Evolutionary conservation across 2,329 filamentous ascomycete genomes (phyloP), one percentile per base, ranked within the genome.

Genomic region (Fusarium cyanostomum): DNA sequence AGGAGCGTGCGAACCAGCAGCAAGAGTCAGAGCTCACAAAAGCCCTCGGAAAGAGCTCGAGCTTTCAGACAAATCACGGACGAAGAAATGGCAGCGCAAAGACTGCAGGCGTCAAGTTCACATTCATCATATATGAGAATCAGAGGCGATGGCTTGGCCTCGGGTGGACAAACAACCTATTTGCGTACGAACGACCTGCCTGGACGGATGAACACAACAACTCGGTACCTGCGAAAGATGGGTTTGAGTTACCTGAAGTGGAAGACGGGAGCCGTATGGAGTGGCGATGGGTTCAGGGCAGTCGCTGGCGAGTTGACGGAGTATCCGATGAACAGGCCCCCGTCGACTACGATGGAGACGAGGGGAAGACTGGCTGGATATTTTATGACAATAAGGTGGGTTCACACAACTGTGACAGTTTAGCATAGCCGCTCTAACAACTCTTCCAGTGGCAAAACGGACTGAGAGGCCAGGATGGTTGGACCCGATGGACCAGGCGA

Each of bases 201-300:
- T 99, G 95, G 94, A 97, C 95, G 1, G 95, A 99, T 75, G 95
- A 99, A 77, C 93, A 97, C 74, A 86, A 96, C 52, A 97, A 97
- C 61, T 73, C 89, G 0, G 90, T 92, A 4, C 89, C 92, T 1
- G 78, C 89, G 1, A 93, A 90, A 65, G 91, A 95, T 38, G 85
- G 85, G 39, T 88, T 88, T 64, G 84, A 87, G 69, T 76, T 89
- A 13, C 85, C 86, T 4, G 84, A 86, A 52, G 85, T 88, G 1
- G 86, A 87, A 63, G 84, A 88, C 51, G 82, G 83, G 10, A 84
- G 82, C 53, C 79, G 78, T 11, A 85, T 84, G 80, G 75, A 78
- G 24, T 88, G 85, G 85, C 76, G 90, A 57, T 99, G 95, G 95
- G 92, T 92, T 0, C 84, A 89, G n/a, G 88, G 86, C 1, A 91